phyloP scores from a whole-genome alignment of 495 filamentous ascomycete genomes.

The Bombardia bombarda region DNA sequence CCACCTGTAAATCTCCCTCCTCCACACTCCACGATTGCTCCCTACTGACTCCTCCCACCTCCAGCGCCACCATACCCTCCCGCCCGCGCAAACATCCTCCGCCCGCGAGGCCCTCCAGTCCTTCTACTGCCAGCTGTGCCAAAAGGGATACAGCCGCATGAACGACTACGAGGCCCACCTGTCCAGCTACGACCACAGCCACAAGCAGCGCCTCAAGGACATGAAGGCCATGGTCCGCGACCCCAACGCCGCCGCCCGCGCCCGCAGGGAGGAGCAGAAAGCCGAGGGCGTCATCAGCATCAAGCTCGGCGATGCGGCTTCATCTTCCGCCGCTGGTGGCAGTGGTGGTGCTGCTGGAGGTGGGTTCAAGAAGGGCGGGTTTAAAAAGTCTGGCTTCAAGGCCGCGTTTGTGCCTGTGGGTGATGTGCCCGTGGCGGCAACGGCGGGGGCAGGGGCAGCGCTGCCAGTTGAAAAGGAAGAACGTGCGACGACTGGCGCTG shows the following conservation, averaged over 20 bases:
- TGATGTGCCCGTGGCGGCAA: slow-evolving; percentile 8
- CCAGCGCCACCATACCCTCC: slow-evolving; percentile 43
- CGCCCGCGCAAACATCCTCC: slow-evolving; percentile 63
- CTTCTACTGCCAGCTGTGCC: slow-evolving; percentile 75
- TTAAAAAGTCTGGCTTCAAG: slow-evolving; percentile 46
- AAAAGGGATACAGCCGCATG: slow-evolving; percentile 62
- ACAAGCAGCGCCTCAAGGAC: slow-evolving; percentile 58
- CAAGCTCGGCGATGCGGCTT: slow-evolving; percentile 38
- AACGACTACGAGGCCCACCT: slow-evolving; percentile 66
- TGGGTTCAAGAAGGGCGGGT: slow-evolving; percentile 50
- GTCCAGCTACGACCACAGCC: slow-evolving; percentile 61
- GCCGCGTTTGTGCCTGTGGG: slow-evolving; percentile 41
- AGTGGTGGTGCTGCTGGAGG: slow-evolving; percentile 16
- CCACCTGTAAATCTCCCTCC: slow-evolving; percentile 30
- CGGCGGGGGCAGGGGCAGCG: not conserved
- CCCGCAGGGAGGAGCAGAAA: slow-evolving; percentile 62
- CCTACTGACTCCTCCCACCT: too few species aligned
- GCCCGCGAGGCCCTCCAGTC: slow-evolving; percentile 81
- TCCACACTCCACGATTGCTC: too few species aligned
- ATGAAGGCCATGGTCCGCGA: slow-evolving; percentile 59
- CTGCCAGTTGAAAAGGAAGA: not conserved
- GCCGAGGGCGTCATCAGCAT: slow-evolving; percentile 56
- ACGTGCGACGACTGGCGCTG: not conserved
- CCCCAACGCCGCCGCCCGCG: slow-evolving; percentile 48
- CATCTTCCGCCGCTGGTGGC: not conserved